Evolutionary conservation across 306 rosid species (phyloP).

Genomic region (Potentilla sterilis): DNA sequence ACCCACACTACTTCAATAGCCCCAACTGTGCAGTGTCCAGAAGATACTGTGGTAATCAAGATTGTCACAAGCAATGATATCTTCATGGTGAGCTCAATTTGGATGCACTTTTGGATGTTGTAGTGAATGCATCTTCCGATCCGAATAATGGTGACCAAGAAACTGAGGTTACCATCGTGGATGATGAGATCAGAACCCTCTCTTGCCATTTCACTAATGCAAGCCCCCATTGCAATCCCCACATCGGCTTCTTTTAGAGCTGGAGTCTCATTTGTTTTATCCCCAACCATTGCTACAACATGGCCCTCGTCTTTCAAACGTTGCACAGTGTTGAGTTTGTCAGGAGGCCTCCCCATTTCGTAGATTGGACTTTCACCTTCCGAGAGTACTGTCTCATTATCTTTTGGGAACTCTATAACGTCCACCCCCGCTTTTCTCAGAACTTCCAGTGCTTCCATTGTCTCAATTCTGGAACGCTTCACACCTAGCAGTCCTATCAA

Average conservation of each 20-base stretch:
- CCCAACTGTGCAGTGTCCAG: constrained; percentile 5
- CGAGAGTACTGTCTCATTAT: background rate
- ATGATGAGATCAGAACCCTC: constrained; percentile 18
- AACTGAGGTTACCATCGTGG: background rate
- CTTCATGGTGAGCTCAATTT: constrained; percentile 25
- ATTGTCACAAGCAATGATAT: constrained; percentile 18
- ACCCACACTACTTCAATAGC: constrained; percentile 18
- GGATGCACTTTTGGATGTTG: constrained; percentile 31
- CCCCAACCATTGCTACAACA: constrained; percentile 16
- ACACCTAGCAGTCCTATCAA: constrained; percentile 19
- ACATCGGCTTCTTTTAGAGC: constrained; percentile 28
- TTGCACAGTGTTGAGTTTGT: constrained; percentile 18
- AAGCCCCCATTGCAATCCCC: constrained; percentile 6
- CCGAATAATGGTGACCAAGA: background rate
- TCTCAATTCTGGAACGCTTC: background rate
- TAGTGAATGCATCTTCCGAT: constrained; percentile 20
- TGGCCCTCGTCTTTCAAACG: constrained; percentile 15
- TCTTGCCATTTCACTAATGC: constrained; percentile 10
- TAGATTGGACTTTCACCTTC: background rate
- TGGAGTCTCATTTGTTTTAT: constrained; percentile 14
- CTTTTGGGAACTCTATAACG: constrained; percentile 13
- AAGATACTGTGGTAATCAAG: background rate
- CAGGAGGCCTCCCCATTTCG: background rate
- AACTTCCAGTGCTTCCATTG: background rate
- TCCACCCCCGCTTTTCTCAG: constrained; percentile 1